phyloP scores from a whole-genome alignment of 495 filamentous ascomycete genomes.

The Talaromyces adpressus region DNA sequence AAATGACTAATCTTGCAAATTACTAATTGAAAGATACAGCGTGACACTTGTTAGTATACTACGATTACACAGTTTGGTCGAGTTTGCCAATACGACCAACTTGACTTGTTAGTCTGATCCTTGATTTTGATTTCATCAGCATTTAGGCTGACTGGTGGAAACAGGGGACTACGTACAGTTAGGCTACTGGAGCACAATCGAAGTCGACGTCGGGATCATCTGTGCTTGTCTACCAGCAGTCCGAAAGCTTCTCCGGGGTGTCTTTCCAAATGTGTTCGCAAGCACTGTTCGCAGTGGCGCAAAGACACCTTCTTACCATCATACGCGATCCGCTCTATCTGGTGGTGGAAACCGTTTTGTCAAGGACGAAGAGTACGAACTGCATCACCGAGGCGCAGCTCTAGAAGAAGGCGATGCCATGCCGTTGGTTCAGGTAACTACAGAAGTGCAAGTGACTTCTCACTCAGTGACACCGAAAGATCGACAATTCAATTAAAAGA shows the following conservation, averaged over 20 bases:
- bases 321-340: neutral
- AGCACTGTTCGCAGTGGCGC: conserved; percentile 5
- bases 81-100: conserved; percentile 24
- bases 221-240: conserved; percentile 29
- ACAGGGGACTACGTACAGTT: conserved; percentile 29
- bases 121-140: neutral
- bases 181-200: conserved; percentile 28
- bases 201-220: conserved; percentile 26
- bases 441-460: neutral
- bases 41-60: conserved; percentile 30
- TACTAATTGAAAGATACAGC: conserved; percentile 7
- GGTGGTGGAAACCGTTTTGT: neutral
- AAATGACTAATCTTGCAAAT: neutral
- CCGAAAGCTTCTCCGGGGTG: conserved; percentile 19
- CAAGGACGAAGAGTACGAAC: too few relatives aligned
- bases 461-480: neutral
- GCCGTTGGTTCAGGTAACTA: neutral
- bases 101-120: conserved; percentile 24
- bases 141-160: neutral
- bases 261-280: conserved; percentile 21
- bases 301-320: neutral
- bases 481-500: neutral
- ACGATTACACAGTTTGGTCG: conserved; percentile 24
- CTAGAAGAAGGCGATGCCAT: conserved; percentile 6
- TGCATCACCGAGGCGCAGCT: neutral